phyloP scores from a whole-genome alignment of 345 rosid species.

The Leavenworthia alabamica region DNA sequence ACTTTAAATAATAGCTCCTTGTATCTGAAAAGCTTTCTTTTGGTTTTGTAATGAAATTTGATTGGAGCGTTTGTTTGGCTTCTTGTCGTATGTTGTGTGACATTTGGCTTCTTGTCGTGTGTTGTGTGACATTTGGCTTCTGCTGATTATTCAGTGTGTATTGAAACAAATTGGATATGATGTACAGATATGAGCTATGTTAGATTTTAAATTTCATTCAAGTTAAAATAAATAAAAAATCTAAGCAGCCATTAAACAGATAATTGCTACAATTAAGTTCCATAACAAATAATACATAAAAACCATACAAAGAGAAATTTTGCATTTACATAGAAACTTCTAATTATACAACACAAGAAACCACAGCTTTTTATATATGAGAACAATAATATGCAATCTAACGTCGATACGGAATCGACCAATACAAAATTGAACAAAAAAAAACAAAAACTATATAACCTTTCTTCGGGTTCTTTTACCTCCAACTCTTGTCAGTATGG shows the following conservation, averaged over 20 bases:
- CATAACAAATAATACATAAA: background rate
- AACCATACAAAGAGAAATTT: slow-evolving; percentile 19
- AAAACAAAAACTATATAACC: slow-evolving; percentile 17
- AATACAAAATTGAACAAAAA: slow-evolving; percentile 7
- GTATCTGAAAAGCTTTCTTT: background rate
- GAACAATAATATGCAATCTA: slow-evolving; percentile 14
- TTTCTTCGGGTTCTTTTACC: slow-evolving; percentile 5
- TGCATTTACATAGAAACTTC: slow-evolving; percentile 30
- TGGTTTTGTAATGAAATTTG: slow-evolving; percentile 18
- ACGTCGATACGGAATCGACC: slow-evolving; percentile 6
- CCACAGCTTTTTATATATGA: slow-evolving; percentile 1
- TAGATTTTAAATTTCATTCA: background rate
- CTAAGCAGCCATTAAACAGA: background rate
- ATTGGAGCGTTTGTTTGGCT: slow-evolving; percentile 13
- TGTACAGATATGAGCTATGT: background rate
- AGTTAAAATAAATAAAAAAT: background rate
- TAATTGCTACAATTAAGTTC: background rate
- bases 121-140: slow-evolving; percentile 4
- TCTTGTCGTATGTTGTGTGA: slow-evolving; percentile 4
- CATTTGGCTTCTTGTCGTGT: slow-evolving; percentile 7
- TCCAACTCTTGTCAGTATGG: slow-evolving; percentile 21
- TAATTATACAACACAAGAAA: slow-evolving; percentile 18
- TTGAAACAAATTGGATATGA: background rate
- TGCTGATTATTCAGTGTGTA: background rate
- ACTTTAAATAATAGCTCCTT: slow-evolving; percentile 11